Percentiles rank a stretch among this genome's conserved stretches.
These are phyloP conservation scores for Spathaspora girioi DNA, from an alignment of 805 yeast species.

Conservation along the genomic window DNA sequence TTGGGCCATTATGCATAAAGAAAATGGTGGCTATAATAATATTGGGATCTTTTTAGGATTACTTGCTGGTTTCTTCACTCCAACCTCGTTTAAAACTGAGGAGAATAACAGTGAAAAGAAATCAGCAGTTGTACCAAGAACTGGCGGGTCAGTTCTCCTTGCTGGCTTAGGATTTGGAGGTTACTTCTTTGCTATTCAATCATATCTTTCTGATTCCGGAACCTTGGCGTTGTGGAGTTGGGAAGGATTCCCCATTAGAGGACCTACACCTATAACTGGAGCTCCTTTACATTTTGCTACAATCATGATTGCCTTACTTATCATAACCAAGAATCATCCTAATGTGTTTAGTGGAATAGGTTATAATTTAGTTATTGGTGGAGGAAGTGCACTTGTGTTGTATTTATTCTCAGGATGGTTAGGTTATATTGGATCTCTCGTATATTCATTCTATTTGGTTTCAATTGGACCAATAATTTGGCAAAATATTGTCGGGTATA, in stretches of 20 bases:
- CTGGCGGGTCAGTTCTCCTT: constrained; percentile 45
- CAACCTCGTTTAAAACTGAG: constrained; percentile 14
- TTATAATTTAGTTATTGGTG: constrained; percentile 40
- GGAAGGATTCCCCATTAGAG: constrained; percentile 87
- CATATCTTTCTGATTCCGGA: constrained; percentile 78
- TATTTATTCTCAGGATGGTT: constrained; percentile 60
- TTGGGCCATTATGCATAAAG: constrained; percentile 90
- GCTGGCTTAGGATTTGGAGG: constrained; percentile 76
- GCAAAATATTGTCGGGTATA: constrained; percentile 51
- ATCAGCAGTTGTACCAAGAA: constrained; percentile 5
- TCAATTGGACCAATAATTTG: constrained; percentile 60
- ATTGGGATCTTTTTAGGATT: constrained; percentile 65
- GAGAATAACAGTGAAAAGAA: constrained; percentile 1
- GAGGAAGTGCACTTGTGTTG: constrained; percentile 48
- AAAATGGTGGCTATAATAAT: constrained; percentile 82
- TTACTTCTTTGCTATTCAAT: constrained; percentile 64
- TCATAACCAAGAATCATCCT: constrained; percentile 23
- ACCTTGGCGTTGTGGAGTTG: constrained; percentile 92
- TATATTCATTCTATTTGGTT: constrained; percentile 56
- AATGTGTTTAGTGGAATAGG: constrained; percentile 16
- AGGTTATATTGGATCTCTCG: constrained; percentile 72
- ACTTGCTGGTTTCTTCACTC: constrained; percentile 60
- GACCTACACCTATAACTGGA: constrained; percentile 86
- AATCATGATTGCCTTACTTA: constrained; percentile 50
- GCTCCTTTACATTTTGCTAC: constrained; percentile 64